phyloP scores from a whole-genome alignment of 306 rosid genomes.

The Lotus japonicus region DNA sequence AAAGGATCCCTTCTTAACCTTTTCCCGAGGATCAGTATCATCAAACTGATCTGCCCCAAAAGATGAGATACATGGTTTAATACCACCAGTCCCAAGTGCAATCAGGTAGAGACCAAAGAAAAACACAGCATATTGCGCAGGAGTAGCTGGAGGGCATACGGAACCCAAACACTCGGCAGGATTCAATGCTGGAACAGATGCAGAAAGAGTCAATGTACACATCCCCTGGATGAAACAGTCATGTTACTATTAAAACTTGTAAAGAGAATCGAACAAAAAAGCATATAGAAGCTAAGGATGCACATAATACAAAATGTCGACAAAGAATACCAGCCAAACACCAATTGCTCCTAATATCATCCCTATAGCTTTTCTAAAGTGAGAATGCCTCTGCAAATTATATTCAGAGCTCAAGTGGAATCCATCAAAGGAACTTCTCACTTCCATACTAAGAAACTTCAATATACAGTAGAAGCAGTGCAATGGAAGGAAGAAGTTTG shows the following conservation, averaged over 20 bases:
- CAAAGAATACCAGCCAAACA: neutral
- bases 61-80: slow-evolving; percentile 91
- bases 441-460: slow-evolving; percentile 10
- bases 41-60: slow-evolving; percentile 99
- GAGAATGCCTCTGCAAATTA: neutral
- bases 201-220: slow-evolving; percentile 92
- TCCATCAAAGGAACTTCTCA: neutral
- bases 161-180: slow-evolving; percentile 70
- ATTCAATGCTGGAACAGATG: slow-evolving; percentile 62
- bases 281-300: neutral
- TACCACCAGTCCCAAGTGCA: slow-evolving; percentile 96
- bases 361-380: neutral
- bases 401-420: slow-evolving; percentile 4
- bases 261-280: neutral
- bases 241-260: slow-evolving; percentile 15
- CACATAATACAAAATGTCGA: neutral
- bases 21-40: slow-evolving; percentile 79
- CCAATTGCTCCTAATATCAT: neutral
- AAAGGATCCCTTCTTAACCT: slow-evolving; percentile 90
- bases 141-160: slow-evolving; percentile 71
- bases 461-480: neutral
- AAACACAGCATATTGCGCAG: slow-evolving; percentile 77
- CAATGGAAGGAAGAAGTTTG: neutral
- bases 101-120: slow-evolving; percentile 90
- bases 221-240: slow-evolving; percentile 66